Base-by-base conservation (phyloP, 1,284 basidiomycete genomes). In the Cryptococcus sp. region DNA sequence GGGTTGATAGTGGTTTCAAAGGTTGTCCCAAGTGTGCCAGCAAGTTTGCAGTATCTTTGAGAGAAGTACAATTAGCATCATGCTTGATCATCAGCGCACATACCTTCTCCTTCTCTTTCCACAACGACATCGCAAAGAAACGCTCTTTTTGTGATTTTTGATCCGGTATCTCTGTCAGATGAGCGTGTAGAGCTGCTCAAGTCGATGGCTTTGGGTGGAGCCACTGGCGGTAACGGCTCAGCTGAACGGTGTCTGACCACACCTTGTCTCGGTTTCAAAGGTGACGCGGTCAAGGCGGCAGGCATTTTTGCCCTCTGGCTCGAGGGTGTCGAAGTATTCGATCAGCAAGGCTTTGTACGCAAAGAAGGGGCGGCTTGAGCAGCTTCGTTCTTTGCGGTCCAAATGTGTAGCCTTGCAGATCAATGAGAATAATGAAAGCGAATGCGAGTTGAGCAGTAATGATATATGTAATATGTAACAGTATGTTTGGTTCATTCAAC, bases 41-140 rank as follows among this genome's bases (percentile, higher is more conserved):
- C 0, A 78, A 58, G 15, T 63, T 64, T 3, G 58, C 62, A 1
- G 73, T 72, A 44, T 75, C 75, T 74, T 7, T 34, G 47, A 22
- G 8, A 6, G 26, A 34, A 13, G 46, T 34, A 16, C 40, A 26
- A 52, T 38, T 38, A 52, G 49, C 52, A 29, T n/a, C 44, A 25
- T 45, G 20, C 20, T 11, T 45, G n/a, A 46, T 5, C 16, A 49
- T 11, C 13, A 44, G 8, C 7, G 22, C 16, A 54, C 62, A 22
- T 40, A 68, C 70, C 74, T 41, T 71, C 70, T 13, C 71, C 70
- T 19, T 72, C 60, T 6, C 54, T 55, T 44, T 77, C 75, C 17
- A 77, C 61, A 3, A 77, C 68, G 0, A 77, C 63, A 64, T 78
- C 77, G 44, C 72, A 72, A 8, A 74, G 60, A 45, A 77, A 74